Conservation (phyloP, 2,329 filamentous ascomycete genomes). For the Laburnicola sp. region DNA sequence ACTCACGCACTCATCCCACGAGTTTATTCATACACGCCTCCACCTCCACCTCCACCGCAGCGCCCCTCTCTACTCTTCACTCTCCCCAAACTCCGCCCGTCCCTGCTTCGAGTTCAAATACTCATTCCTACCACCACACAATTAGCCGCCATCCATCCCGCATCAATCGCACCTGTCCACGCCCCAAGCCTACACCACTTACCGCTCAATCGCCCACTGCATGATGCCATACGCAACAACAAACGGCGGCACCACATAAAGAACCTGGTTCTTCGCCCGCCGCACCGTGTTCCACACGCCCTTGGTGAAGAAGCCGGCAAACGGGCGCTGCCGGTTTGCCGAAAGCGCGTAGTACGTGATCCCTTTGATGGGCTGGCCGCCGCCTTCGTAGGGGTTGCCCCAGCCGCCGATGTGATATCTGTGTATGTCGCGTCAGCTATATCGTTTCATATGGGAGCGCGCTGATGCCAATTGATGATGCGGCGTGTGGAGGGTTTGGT, state of each 20-base stretch:
- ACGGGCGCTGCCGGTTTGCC: conserved; percentile 84
- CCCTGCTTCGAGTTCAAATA: conserved; percentile 80
- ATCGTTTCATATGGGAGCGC: too few relatives aligned
- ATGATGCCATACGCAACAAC: conserved; percentile 78
- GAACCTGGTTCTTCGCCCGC: conserved; percentile 79
- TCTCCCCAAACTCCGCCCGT: conserved; percentile 57
- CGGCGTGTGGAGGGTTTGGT: conserved; percentile 13
- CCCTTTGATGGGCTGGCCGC: conserved; percentile 58
- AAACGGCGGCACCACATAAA: conserved; percentile 84
- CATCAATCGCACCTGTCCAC: background rate
- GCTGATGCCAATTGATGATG: conserved; percentile 10
- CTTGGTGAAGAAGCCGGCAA: conserved; percentile 75
- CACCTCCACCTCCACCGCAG: background rate
- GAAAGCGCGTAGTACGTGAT: conserved; percentile 74
- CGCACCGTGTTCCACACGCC: conserved; percentile 96
- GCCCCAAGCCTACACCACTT: conserved; percentile 43
- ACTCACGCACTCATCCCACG: background rate
- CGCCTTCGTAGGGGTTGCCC: conserved; percentile 46
- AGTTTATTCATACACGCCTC: conserved; percentile 10
- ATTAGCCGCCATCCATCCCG: conserved; percentile 5
- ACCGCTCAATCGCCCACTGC: conserved; percentile 92
- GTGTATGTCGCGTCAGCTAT: conserved; percentile 16
- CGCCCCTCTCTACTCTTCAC: conserved; percentile 31
- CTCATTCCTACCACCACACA: conserved; percentile 63
- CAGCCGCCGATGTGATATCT: conserved; percentile 45